A percentile compares a stretch with the other conserved stretches of the same genome.
Evolutionary conservation across 2,329 filamentous ascomycete genomes (phyloP).

Genomic region (Pestalotiopsis sp.): DNA sequence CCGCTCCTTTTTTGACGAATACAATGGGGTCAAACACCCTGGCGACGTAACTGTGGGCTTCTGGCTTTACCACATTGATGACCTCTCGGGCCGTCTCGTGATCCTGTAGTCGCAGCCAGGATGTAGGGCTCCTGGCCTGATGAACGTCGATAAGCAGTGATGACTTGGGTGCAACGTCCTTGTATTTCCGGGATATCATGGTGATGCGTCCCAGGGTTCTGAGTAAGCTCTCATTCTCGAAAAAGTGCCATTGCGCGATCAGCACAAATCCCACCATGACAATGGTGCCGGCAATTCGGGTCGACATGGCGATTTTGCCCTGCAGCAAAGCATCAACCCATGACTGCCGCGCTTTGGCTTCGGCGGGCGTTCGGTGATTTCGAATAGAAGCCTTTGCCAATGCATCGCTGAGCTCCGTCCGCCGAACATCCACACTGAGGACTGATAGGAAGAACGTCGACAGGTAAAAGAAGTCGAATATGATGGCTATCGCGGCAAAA

Average conservation of each 20-base stretch:
- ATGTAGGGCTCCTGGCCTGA: conserved; percentile 73
- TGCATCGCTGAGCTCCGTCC: conserved; percentile 75
- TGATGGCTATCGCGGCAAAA: conserved; percentile 73
- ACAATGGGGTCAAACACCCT: conserved; percentile 75
- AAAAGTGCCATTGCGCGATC: conserved; percentile 78
- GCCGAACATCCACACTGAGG: conserved; percentile 76
- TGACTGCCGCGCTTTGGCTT: conserved; percentile 39
- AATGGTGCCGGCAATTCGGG: conserved; percentile 73
- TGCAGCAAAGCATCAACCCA: conserved; percentile 67
- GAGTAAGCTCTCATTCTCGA: conserved; percentile 57
- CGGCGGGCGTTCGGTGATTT: conserved; percentile 26
- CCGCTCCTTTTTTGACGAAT: conserved; percentile 70
- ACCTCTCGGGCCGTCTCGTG: conserved; percentile 78
- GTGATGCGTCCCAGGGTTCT: conserved; percentile 38
- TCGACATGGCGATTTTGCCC: conserved; percentile 69
- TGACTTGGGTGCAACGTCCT: conserved; percentile 30
- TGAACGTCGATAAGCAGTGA: conserved; percentile 64
- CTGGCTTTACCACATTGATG: conserved; percentile 74
- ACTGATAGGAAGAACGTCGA: conserved; percentile 81
- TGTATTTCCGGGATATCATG: conserved; percentile 28
- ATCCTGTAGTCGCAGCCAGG: conserved; percentile 78
- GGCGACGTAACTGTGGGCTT: conserved; percentile 71
- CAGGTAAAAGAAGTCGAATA: conserved; percentile 78
- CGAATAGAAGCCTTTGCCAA: conserved; percentile 59
- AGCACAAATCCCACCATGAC: conserved; percentile 74